Evolutionary conservation across 805 yeast genomes (phyloP).

Genomic region (Metschnikowia corniflorae): DNA sequence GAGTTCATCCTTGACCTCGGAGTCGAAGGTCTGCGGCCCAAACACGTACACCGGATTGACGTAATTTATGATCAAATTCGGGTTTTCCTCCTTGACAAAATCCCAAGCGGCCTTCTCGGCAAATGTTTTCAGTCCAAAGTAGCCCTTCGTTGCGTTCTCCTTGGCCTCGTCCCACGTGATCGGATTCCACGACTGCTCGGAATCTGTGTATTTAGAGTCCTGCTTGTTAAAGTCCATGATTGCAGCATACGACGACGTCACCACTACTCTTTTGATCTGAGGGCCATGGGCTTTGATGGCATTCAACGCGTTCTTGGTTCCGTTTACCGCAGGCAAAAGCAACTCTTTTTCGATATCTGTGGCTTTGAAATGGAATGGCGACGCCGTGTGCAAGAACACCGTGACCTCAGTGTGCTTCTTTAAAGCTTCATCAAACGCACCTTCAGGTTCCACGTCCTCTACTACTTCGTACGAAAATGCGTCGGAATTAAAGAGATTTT

Average conservation of each 20-base stretch:
- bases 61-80: constrained; percentile 35
- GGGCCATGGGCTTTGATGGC: constrained; percentile 9
- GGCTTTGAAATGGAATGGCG: constrained; percentile 49
- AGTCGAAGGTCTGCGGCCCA: constrained; percentile 21
- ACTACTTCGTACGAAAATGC: constrained; percentile 45
- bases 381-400: constrained; percentile 58
- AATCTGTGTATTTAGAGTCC: constrained; percentile 6
- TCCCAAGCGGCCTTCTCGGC: constrained; percentile 36
- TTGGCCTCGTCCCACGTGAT: constrained; percentile 43
- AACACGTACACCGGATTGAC: constrained; percentile 21
- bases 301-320: constrained; percentile 12
- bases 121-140: constrained; percentile 32
- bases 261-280: constrained; percentile 7
- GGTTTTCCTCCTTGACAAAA: constrained; percentile 25
- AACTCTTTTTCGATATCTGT: constrained; percentile 47
- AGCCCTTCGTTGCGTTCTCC: constrained; percentile 24
- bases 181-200: no score
- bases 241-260: constrained; percentile 12
- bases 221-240: constrained; percentile 3
- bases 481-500: constrained; percentile 24
- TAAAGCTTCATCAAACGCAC: constrained; percentile 45
- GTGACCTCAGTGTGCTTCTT: constrained; percentile 47
- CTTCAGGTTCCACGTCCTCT: constrained; percentile 40
- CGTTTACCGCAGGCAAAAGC: constrained; percentile 48
- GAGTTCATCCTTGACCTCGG: constrained; percentile 28